Evolutionary conservation across 345 rosid species (phyloP).

Genomic region (Gossypium sturtianum): DNA sequence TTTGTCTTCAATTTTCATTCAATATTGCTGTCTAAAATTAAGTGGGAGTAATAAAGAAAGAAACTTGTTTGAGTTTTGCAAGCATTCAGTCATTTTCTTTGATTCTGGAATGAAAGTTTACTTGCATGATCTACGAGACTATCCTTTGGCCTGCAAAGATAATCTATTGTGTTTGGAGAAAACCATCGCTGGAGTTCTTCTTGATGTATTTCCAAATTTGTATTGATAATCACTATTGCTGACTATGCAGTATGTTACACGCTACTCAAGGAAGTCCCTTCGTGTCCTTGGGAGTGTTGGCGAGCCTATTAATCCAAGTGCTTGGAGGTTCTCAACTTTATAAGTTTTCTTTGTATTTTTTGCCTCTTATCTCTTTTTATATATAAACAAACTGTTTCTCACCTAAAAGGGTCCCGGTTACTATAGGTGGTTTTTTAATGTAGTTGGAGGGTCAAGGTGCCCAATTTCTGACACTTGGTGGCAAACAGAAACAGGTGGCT

Average conservation of each 20-base stretch:
- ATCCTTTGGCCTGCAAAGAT: background rate
- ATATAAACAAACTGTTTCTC: background rate
- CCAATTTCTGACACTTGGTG: conserved; percentile 99
- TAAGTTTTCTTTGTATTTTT: conserved; percentile 13
- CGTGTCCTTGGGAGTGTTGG: conserved; percentile 97
- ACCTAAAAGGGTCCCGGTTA: conserved; percentile 8
- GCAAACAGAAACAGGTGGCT: conserved; percentile 99
- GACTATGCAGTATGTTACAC: conserved; percentile 63
- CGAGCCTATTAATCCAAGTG: conserved; percentile 99
- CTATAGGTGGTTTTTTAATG: conserved; percentile 88
- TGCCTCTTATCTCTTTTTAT: background rate
- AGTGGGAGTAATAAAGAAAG: background rate
- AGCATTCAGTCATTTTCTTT: conserved; percentile 4
- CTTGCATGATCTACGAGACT: conserved; percentile 3
- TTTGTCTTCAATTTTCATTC: background rate
- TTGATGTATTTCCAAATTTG: background rate
- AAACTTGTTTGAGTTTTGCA: conserved; percentile 5
- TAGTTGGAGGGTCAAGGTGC: conserved; percentile 83
- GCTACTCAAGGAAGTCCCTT: conserved; percentile 81
- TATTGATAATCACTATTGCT: conserved; percentile 24
- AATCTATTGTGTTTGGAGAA: background rate
- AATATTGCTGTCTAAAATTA: background rate
- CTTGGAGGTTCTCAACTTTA: conserved; percentile 73
- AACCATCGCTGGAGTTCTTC: background rate
- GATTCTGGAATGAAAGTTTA: background rate